These are phyloP conservation scores for Cephalotrichum gorgonifer DNA, from an alignment of 2,329 filamentous ascomycete species.

Conservation along the genomic window DNA sequence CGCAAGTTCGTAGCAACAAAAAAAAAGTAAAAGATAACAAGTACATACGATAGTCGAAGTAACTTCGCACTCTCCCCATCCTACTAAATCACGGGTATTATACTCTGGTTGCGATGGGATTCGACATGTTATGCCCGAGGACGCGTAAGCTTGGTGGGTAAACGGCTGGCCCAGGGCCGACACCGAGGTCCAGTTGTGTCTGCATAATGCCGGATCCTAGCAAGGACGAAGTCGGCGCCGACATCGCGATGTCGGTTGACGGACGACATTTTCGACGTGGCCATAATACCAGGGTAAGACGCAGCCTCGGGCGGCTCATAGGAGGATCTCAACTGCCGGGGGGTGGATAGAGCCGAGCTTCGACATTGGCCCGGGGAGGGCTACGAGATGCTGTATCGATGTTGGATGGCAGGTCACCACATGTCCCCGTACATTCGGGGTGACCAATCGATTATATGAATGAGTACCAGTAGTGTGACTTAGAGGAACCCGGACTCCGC, in stretches of 20 bases:
- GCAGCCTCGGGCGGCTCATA: neutral
- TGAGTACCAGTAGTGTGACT: neutral
- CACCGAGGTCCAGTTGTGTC: too few relatives aligned
- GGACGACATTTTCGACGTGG: neutral
- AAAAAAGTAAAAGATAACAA: neutral
- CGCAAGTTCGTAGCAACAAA: neutral
- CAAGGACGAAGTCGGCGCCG: too few relatives aligned
- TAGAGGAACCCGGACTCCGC: slow-evolving; percentile 52
- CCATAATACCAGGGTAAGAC: neutral
- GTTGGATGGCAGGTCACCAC: neutral
- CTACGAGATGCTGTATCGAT: too few relatives aligned
- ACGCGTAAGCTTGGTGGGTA: neutral
- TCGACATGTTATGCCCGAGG: too few relatives aligned
- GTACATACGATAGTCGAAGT: neutral
- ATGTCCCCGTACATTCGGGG: neutral
- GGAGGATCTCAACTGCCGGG: neutral
- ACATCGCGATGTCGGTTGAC: too few relatives aligned
- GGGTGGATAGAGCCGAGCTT: neutral
- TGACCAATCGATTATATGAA: neutral
- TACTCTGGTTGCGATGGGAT: neutral
- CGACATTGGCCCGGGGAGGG: neutral
- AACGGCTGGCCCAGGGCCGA: too few relatives aligned
- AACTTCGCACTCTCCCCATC: neutral
- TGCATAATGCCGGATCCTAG: too few relatives aligned
- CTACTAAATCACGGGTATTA: neutral